Evolutionary conservation across 2,329 filamentous ascomycete species (phyloP), one percentile per base, ranked within the genome.

Genomic region (Sordariomycetes sp.): DNA sequence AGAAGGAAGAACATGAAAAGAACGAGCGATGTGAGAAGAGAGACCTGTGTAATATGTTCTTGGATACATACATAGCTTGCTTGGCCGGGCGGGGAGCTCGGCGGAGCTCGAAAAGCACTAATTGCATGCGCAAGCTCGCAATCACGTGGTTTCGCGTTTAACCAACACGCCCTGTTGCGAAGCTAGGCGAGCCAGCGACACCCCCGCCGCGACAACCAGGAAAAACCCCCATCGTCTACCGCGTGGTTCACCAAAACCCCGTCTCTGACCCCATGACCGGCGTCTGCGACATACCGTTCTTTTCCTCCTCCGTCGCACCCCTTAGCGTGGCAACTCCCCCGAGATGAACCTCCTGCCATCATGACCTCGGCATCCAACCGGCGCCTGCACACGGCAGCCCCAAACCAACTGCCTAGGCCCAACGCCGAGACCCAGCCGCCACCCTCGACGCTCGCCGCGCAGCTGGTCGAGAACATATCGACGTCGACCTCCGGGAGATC

Each of bases 361-460:
- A 57, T 57, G 55, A 28, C 48, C 22, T 53, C 55, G 18, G 34
- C 55, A 57, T 40, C 34, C 55, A 32, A 57, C 20, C 46, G 55
- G 55, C 50, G 35, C 24, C 55, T 57, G 48, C 48, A 53, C 25
- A 14, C 55, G 3, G 16, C 55, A 11, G 55, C 46, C 34, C 46
- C 32, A 43, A 34, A 32, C 34, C 55, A 57, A 12, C 24, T 43
- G 16, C 46, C 34, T 11, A 28, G 55, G 22, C 55, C 43, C 24
- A 54, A 56, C 56, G 34, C 43, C 43, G 37, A 50, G 20, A 24
- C 37, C 22, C 65, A 63, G 11, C 74, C 76, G 53, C 83, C 85
- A 46, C 88, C 90, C 14, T 96, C 92, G 18, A 95, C 91, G 11
- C 79, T 96, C 66, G 90, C 92, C 57, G 90, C 90, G 14, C 89